Percentiles rank a stretch among this genome's conserved stretches.
These are phyloP conservation scores for Ceriops tagal DNA, from an alignment of 345 rosid genomes.

Conservation along the genomic window DNA sequence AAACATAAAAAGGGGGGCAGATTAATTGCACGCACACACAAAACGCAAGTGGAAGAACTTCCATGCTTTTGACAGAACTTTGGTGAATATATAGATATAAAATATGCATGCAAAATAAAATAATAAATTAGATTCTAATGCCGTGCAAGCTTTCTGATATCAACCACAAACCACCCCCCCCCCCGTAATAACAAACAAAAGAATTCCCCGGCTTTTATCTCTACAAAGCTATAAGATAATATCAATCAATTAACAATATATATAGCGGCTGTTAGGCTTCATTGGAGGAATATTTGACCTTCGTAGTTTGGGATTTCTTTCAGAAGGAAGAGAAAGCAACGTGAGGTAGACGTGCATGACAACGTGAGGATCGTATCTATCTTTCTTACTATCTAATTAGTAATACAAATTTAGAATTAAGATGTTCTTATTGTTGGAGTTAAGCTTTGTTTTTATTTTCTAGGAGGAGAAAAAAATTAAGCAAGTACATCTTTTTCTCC, in stretches of 20 bases:
- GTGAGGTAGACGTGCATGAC: slow-evolving; percentile 62
- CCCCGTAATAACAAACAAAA: background rate
- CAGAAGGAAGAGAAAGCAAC: slow-evolving; percentile 27
- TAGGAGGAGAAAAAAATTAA: too few species aligned
- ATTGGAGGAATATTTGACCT: slow-evolving; percentile 25
- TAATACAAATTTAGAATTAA: too few species aligned
- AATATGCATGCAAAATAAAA: slow-evolving; percentile 34
- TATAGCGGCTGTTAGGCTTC: background rate
- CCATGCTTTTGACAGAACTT: background rate
- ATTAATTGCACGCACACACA: background rate
- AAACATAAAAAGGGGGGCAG: slow-evolving; percentile 6
- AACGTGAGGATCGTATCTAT: slow-evolving; percentile 12
- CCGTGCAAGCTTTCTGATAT: background rate
- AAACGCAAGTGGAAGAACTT: background rate
- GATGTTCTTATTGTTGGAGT: too few species aligned
- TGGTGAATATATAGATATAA: slow-evolving; percentile 15
- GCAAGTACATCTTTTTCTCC: background rate
- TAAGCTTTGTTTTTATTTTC: too few species aligned
- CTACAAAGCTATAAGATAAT: background rate
- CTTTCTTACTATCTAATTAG: too few species aligned
- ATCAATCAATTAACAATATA: background rate
- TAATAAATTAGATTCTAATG: background rate
- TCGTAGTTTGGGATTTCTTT: slow-evolving; percentile 2
- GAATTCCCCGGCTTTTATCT: background rate
- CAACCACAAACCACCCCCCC: too few species aligned